Evolutionary conservation across 345 rosid genomes (phyloP), one percentile per base, ranked within the genome.

Genomic region (Zanthoxylum bungeanum): DNA sequence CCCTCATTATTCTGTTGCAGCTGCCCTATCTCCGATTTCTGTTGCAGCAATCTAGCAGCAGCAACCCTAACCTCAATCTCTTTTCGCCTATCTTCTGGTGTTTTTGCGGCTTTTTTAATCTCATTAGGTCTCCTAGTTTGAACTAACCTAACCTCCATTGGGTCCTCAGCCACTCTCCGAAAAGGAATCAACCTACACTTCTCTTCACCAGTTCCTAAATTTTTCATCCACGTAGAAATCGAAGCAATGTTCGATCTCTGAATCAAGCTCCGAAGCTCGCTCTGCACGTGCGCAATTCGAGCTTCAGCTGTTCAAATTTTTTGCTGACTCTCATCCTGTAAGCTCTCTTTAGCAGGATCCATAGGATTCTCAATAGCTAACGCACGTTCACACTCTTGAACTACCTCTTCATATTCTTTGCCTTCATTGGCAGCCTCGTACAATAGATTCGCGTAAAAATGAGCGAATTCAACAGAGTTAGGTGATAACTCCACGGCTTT

Each of bases 41-140:
- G 97, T 88, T 92, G 99, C 83, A 88, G 40, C 73, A 92, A 75
- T 76, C 90, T 85, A 34, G 91, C 94, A 16, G 99, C 98, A 55
- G 97, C 96, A 36, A 95, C 98, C 82, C 89, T 83, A 64, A 95
- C 99, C 82, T 95, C 99, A 78, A 92, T 85, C 89, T 91, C 99
- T 74, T 95, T 91, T 85, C 98, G 83, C 74, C 78, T 80, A 81
- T 95, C 99, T 77, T 95, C 99, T 10, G 79, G 88, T 7, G 98
- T 91, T 86, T 95, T 95, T 21, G 87, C 85, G 33, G 96, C 98
- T 74, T 91, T 95, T 79, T 88, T 92, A 75, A 95, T 91, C 88
- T 95, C 99, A 68, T 95, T 91, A 0, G 97, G 94, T 76, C 97
- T 86, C 82, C 91, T 88, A 19, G 87, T 50, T 73, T 88, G 93